These are phyloP conservation scores for Stentor coeruleus DNA, from an alignment of 73 alveolate genomes.

Conservation along the genomic window DNA sequence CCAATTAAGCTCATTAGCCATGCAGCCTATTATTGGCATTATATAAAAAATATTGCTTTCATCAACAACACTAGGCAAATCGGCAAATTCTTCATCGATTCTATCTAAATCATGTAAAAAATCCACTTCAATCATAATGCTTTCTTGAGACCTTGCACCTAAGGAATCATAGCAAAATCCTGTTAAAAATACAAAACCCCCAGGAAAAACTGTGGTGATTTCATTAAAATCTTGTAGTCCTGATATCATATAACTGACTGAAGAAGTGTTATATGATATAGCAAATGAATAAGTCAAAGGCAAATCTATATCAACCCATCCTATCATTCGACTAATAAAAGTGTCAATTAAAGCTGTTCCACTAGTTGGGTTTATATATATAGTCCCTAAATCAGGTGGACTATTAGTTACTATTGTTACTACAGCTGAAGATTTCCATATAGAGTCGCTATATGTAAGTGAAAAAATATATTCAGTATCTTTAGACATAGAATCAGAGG, in stretches of 20 bases:
- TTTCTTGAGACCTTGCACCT: background rate
- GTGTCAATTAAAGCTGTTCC: background rate
- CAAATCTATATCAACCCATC: slow-evolving; percentile 1
- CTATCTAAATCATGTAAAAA: background rate
- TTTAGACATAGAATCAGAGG: background rate
- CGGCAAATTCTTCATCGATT: background rate
- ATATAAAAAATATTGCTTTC: background rate
- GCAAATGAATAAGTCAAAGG: background rate
- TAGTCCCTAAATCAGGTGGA: background rate
- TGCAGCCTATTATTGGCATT: background rate
- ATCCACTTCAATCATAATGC: background rate
- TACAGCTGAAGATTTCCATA: background rate
- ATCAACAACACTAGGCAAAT: background rate
- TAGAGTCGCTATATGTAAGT: background rate
- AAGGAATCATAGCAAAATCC: background rate
- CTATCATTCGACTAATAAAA: background rate
- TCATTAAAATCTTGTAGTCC: too few relatives aligned
- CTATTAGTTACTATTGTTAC: background rate
- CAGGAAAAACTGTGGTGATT: background rate
- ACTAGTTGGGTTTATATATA: background rate
- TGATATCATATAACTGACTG: too few relatives aligned
- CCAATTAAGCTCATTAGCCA: background rate
- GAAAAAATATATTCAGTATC: background rate
- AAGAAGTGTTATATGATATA: too few relatives aligned
- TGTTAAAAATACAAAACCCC: background rate